These are phyloP conservation scores for Aspergillus hiratsukae DNA, from an alignment of 2,329 filamentous ascomycete genomes.

Conservation along the genomic window DNA sequence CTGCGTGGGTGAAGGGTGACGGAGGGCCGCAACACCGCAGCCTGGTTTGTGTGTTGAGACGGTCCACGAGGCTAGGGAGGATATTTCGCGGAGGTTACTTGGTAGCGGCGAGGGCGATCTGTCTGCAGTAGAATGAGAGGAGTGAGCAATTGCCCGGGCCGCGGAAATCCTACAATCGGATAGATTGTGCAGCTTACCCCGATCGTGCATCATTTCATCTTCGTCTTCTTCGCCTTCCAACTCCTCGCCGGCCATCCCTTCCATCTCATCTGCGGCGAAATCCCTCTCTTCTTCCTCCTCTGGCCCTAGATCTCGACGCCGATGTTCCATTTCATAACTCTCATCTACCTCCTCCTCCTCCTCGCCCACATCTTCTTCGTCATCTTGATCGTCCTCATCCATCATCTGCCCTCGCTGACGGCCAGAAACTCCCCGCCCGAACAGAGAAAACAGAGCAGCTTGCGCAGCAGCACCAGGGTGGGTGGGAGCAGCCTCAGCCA, in stretches of 20 bases:
- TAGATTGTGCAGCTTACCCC: conserved; percentile 19
- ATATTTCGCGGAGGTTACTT: conserved; percentile 56
- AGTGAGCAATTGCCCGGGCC: background rate
- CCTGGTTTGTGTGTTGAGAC: conserved; percentile 60
- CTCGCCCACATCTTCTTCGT: conserved; percentile 16
- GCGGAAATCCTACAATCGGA: background rate
- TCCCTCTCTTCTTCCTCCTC: conserved; percentile 17
- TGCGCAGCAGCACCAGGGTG: conserved; percentile 16
- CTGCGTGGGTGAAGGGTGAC: conserved; percentile 51
- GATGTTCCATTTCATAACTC: conserved; percentile 11
- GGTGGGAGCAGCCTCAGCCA: conserved; percentile 16
- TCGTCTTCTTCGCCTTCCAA: conserved; percentile 23
- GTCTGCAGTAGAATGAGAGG: conserved; percentile 18
- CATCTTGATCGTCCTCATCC: conserved; percentile 14
- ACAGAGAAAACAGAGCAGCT: conserved; percentile 20
- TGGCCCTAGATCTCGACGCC: conserved; percentile 5
- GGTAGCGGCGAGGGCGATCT: conserved; percentile 35
- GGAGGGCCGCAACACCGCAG: conserved; percentile 57
- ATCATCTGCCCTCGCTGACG: conserved; percentile 9
- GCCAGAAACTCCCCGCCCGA: conserved; percentile 11
- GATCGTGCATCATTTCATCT: conserved; percentile 34
- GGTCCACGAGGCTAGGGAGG: conserved; percentile 62
- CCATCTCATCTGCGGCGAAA: conserved; percentile 19
- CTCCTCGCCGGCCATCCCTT: conserved; percentile 13
- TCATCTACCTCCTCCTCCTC: conserved; percentile 16